A percentile compares a stretch with the other conserved stretches of the same genome.
Conservation (phyloP, 495 filamentous ascomycete genomes). For the Oleoguttula mirabilis region DNA sequence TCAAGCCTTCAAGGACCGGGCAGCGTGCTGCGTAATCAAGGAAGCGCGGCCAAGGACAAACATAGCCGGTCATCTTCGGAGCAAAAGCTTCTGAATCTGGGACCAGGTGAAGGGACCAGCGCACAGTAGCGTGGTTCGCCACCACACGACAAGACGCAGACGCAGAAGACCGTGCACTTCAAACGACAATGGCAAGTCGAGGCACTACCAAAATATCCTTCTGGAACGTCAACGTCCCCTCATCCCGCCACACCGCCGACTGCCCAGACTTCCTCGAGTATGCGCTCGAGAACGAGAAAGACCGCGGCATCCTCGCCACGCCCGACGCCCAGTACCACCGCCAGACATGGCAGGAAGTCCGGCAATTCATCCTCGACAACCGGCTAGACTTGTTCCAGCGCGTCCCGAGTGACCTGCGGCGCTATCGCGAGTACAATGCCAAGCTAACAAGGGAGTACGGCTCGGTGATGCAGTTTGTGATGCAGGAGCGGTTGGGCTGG, state of each 20-base stretch:
- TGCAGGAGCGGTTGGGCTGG: slow-evolving; percentile 56
- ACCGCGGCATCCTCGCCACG: slow-evolving; percentile 50
- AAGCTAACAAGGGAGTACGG: slow-evolving; percentile 52
- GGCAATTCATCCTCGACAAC: slow-evolving; percentile 51
- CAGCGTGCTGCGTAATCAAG: too few relatives aligned
- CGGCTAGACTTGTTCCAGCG: slow-evolving; percentile 62
- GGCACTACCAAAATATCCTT: too few relatives aligned
- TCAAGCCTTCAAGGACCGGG: too few relatives aligned
- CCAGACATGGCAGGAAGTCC: slow-evolving; percentile 52
- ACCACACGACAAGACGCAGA: neutral
- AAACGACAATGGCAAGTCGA: too few relatives aligned
- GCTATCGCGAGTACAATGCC: slow-evolving; percentile 55
- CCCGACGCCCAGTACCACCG: slow-evolving; percentile 47
- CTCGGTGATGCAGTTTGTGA: slow-evolving; percentile 61
- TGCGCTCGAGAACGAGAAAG: slow-evolving; percentile 40
- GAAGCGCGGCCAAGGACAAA: too few relatives aligned
- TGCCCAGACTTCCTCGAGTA: slow-evolving; percentile 60
- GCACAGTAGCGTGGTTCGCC: neutral
- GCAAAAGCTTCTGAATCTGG: too few relatives aligned
- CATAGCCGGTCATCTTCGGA: too few relatives aligned
- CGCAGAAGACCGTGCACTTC: too few relatives aligned
- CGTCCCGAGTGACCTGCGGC: slow-evolving; percentile 57
- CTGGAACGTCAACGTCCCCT: slow-evolving; percentile 71
- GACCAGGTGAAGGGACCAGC: slow-evolving; percentile 1
- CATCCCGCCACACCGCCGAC: slow-evolving; percentile 41